These are phyloP conservation scores for Eimeria acervulina DNA, from an alignment of 169 alveolate species.

Conservation along the genomic window DNA sequence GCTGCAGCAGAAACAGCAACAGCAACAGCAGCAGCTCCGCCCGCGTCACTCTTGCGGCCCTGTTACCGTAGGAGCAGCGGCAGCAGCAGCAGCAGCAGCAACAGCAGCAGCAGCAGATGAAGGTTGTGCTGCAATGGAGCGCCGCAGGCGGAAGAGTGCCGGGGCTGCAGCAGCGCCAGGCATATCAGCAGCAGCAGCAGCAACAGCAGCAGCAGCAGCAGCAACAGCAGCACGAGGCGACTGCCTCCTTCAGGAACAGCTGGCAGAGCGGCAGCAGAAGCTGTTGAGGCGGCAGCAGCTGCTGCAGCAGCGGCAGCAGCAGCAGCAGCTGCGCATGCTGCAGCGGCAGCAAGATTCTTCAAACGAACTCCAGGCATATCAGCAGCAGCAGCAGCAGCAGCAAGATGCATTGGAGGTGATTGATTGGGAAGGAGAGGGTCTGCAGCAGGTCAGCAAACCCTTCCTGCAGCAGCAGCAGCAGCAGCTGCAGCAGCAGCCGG, in stretches of 20 bases:
- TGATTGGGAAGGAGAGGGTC: neutral
- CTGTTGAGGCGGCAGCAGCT: too few species aligned
- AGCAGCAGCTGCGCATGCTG: too few species aligned
- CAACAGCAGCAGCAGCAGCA: constrained; percentile 20
- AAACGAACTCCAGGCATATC: neutral
- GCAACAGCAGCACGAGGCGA: constrained; percentile 15
- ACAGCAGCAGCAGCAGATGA: too few species aligned
- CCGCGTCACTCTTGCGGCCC: constrained; percentile 50
- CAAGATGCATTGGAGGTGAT: neutral
- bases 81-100: constrained; percentile 51
- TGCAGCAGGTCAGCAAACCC: constrained; percentile 5
- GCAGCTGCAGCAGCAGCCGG: constrained; percentile 57
- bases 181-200: constrained; percentile 4
- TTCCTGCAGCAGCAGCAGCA: neutral
- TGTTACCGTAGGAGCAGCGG: constrained; percentile 33
- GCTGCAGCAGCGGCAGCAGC: too few species aligned
- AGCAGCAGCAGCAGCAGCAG: constrained; percentile 23
- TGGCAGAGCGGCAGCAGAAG: too few species aligned
- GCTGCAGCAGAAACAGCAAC: constrained; percentile 26
- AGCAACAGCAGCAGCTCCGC: constrained; percentile 24
- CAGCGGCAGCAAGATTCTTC: too few species aligned
- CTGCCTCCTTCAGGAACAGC: neutral
- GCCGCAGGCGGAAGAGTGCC: constrained; percentile 47
- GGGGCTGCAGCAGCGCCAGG: constrained; percentile 4
- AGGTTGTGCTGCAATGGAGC: neutral